Conservation (phyloP, 768 basidiomycete species). For the Candolleomyces efflorescens region DNA sequence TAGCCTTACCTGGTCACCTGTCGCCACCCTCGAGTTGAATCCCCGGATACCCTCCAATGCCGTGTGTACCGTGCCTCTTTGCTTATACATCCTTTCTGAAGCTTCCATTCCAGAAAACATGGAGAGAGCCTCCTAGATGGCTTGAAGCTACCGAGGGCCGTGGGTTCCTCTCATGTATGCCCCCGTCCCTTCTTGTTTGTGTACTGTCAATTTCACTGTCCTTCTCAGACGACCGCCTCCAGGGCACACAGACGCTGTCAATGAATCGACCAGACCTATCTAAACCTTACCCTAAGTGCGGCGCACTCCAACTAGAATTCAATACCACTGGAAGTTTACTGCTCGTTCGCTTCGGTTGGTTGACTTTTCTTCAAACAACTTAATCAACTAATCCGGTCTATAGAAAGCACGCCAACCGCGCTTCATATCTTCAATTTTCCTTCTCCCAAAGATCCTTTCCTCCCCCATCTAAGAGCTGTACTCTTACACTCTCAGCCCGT, state of each 20-base stretch:
- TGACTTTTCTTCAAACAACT: conserved; percentile 9
- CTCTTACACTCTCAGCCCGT: conserved; percentile 64
- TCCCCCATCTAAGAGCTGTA: conserved; percentile 61
- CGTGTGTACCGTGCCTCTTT: conserved; percentile 35
- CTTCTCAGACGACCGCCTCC: conserved; percentile 57
- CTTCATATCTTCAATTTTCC: conserved; percentile 76
- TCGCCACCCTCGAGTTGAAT: conserved; percentile 58
- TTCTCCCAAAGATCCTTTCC: conserved; percentile 48
- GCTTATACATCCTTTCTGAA: background rate
- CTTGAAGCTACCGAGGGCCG: conserved; percentile 76
- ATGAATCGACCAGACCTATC: conserved; percentile 51
- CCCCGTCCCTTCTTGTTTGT: background rate
- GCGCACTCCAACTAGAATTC: conserved; percentile 74
- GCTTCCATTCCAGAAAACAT: conserved; percentile 51
- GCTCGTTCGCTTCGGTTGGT: conserved; percentile 67
- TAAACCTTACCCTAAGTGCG: conserved; percentile 63
- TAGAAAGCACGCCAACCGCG: conserved; percentile 60
- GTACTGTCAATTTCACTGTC: background rate
- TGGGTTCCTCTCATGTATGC: conserved; percentile 83
- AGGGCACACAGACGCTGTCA: conserved; percentile 50
- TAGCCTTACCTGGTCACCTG: conserved; percentile 68
- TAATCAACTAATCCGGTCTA: conserved; percentile 8
- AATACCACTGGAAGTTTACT: conserved; percentile 73
- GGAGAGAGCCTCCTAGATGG: conserved; percentile 88
- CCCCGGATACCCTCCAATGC: conserved; percentile 50